Evolutionary conservation across 1,284 basidiomycete species (phyloP), one percentile per base, ranked within the genome.

Genomic region (Cutaneotrichosporon curvatum): DNA sequence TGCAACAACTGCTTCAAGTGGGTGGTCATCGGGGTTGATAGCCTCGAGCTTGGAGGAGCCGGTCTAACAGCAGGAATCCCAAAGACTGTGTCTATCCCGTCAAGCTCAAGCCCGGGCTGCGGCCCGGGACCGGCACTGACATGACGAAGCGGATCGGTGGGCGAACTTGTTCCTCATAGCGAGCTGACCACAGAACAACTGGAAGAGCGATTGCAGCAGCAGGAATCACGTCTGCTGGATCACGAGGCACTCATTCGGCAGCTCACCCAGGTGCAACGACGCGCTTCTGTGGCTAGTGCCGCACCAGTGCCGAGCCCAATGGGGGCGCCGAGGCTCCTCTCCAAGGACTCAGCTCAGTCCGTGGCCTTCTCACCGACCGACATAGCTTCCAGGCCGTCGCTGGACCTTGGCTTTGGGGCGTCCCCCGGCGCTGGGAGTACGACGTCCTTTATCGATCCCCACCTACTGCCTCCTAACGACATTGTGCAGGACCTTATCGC

Each of bases 1-100:
- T 74, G 73, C 53, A 60, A 62, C 36, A 71, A 73, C 43, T 74
- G 73, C 53, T 40, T 54, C 4, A 67, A 67, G 48, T 66, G 67
- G 2, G 54, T 28, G n/a, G n/a, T n/a, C n/a, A n/a, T n/a, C n/a
- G n/a, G n/a, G n/a, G n/a, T n/a, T n/a, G n/a, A n/a, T n/a, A n/a
- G n/a, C n/a, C n/a, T n/a, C n/a, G n/a, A n/a, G n/a, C n/a, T n/a
- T n/a, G n/a, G n/a, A n/a, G 14, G 14, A 15, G 3, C 15, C 25
- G 3, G 7, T 12, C 40, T 53, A 33, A 53, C 42, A 8, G 14
- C 41, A 68, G 66, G 43, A 62, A 58, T 23, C 64, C 66, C 2
- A 40, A 48, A 8, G 64, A 63, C 10, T 72, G 70, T 42, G 56
- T 61, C 20, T 72, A 72, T 39, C 61, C 67, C 10, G 50, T 63